phyloP scores from a whole-genome alignment of 176 grass and related monocot species.

The Aechmea fasciata region DNA sequence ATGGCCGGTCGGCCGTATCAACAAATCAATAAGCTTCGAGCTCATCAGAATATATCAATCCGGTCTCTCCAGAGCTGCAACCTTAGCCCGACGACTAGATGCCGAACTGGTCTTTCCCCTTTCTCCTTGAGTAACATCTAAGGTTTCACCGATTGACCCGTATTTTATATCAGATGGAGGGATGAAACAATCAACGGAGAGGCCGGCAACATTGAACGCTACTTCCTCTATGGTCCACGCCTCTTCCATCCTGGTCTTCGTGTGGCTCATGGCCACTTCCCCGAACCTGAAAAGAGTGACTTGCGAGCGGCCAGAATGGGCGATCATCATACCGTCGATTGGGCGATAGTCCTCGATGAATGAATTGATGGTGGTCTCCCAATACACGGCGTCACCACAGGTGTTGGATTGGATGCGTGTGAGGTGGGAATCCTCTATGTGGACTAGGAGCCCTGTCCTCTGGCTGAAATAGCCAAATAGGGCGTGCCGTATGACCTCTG shows the following conservation, averaged over 20 bases:
- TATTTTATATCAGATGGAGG: neutral
- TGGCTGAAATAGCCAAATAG: slow-evolving; percentile 75
- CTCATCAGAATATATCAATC: neutral
- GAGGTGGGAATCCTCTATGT: slow-evolving; percentile 73
- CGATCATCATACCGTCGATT: neutral
- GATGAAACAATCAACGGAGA: neutral
- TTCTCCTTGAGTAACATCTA: neutral
- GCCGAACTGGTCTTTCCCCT: neutral
- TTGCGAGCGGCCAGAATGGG: neutral
- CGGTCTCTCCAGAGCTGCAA: neutral
- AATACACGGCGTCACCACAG: slow-evolving; percentile 44
- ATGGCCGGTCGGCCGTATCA: neutral
- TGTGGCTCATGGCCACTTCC: neutral
- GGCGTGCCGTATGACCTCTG: slow-evolving; percentile 61
- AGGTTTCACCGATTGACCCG: neutral
- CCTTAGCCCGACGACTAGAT: neutral
- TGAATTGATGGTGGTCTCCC: slow-evolving; percentile 62
- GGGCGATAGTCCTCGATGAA: slow-evolving; percentile 58
- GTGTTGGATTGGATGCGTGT: slow-evolving; percentile 47
- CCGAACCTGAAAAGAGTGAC: neutral
- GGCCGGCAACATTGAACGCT: neutral
- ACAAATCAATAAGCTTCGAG: neutral
- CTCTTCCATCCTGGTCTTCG: neutral
- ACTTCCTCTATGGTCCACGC: neutral
- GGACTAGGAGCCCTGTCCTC: slow-evolving; percentile 56